These are phyloP conservation scores for Xylariaceae sp. DNA, from an alignment of 2,329 filamentous ascomycete genomes.

Conservation along the genomic window DNA sequence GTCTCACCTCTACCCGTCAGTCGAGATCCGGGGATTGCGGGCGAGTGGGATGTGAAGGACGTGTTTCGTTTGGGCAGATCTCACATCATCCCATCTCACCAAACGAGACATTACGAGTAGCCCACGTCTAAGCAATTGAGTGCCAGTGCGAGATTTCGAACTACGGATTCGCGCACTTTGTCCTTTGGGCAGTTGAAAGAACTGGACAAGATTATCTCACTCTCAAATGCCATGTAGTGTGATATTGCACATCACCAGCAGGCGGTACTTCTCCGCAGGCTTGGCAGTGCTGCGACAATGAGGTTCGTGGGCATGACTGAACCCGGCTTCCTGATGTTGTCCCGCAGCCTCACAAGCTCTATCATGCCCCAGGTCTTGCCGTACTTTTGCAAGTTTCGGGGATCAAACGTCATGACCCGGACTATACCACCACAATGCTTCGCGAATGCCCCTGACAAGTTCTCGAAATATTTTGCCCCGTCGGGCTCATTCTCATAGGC, in stretches of 20 bases:
- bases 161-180: too few relatives aligned
- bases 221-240: background rate
- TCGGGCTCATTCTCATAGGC: background rate
- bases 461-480: constrained; percentile 2
- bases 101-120: too few relatives aligned
- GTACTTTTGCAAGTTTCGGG: background rate
- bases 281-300: background rate
- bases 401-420: constrained; percentile 1
- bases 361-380: background rate
- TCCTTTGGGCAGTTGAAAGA: too few relatives aligned
- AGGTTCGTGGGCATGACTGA: background rate
- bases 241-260: background rate
- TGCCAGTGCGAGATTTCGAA: too few relatives aligned
- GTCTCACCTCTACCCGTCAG: too few relatives aligned
- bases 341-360: constrained; percentile 4
- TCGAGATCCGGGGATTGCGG: too few relatives aligned
- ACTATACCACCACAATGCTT: constrained; percentile 2
- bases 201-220: background rate
- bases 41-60: too few relatives aligned
- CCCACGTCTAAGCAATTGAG: too few relatives aligned
- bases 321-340: background rate
- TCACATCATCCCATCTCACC: too few relatives aligned
- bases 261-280: background rate
- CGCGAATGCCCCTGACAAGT: constrained; percentile 3
- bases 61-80: too few relatives aligned